A percentile compares a stretch with the other conserved stretches of the same genome.
Evolutionary conservation across 2,329 filamentous ascomycete genomes (phyloP).

Genomic region (Diaporthe amygdali): DNA sequence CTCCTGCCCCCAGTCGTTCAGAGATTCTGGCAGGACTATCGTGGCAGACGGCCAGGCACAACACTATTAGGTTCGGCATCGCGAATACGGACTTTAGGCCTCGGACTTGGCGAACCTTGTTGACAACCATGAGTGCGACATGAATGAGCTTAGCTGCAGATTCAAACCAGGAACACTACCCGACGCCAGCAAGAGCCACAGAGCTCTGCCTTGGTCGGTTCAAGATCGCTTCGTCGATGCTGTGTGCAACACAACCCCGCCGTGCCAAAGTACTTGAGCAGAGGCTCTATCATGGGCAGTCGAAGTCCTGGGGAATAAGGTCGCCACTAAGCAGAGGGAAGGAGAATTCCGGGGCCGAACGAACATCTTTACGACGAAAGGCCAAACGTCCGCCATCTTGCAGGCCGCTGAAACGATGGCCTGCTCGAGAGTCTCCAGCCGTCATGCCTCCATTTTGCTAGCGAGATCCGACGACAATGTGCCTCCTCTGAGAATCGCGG

Average conservation of each 20-base stretch:
- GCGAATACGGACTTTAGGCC: not conserved
- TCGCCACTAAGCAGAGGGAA: not conserved
- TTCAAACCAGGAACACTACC: not conserved
- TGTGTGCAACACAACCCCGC: not conserved
- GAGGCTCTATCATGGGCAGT: not conserved
- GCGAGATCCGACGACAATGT: not conserved
- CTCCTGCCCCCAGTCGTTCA: not conserved
- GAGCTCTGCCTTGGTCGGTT: not conserved
- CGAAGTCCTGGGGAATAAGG: not conserved
- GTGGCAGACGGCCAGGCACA: not conserved
- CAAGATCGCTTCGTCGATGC: not conserved
- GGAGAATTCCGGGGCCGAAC: not conserved
- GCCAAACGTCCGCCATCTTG: not conserved
- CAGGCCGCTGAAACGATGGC: slow-evolving; percentile 15
- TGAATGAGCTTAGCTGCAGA: not conserved
- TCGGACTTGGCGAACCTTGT: slow-evolving; percentile 9
- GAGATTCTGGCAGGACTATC: not conserved
- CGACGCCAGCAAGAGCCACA: not conserved
- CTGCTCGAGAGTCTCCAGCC: not conserved
- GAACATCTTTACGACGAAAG: slow-evolving; percentile 10
- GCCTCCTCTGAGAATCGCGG: not conserved
- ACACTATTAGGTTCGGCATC: not conserved
- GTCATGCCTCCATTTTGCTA: not conserved
- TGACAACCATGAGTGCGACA: not conserved
- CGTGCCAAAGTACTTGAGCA: not conserved